Conservation (phyloP, 805 yeast species). For the Lachancea quebecensis region DNA sequence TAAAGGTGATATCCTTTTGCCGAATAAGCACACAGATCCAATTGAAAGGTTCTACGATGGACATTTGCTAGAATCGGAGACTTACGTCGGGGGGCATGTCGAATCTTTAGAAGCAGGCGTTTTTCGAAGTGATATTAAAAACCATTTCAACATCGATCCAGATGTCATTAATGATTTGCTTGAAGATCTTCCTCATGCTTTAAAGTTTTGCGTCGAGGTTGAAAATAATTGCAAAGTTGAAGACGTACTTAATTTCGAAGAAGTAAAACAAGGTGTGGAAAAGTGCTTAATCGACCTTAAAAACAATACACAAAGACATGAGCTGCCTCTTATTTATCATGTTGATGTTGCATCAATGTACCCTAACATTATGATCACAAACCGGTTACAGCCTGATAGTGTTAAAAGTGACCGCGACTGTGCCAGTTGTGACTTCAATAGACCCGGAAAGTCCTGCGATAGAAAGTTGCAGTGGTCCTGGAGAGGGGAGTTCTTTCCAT, state of each 20-base stretch:
- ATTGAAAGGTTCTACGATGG: conserved; percentile 93
- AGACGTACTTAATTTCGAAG: conserved; percentile 76
- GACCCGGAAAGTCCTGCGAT: conserved; percentile 93
- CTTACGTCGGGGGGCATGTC: conserved; percentile 98
- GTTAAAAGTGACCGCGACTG: conserved; percentile 93
- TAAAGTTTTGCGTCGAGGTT: conserved; percentile 75
- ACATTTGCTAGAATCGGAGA: conserved; percentile 87
- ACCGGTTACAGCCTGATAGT: conserved; percentile 95
- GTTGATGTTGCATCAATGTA: conserved; percentile 99
- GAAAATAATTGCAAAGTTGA: conserved; percentile 69
- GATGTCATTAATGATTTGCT: conserved; percentile 75
- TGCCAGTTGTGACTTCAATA: conserved; percentile 93
- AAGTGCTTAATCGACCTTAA: conserved; percentile 51
- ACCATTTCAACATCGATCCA: conserved; percentile 72
- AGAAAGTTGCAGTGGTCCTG: conserved; percentile 92
- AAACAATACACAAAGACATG: conserved; percentile 56
- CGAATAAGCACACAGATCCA: conserved; percentile 92
- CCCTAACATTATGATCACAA: conserved; percentile 97
- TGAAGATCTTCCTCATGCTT: conserved; percentile 63
- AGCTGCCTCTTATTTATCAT: conserved; percentile 85
- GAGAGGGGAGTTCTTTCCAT: conserved; percentile 95
- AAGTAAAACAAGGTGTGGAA: conserved; percentile 55
- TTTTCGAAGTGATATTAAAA: conserved; percentile 78
- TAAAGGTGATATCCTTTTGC: conserved; percentile 64
- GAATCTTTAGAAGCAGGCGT: conserved; percentile 98